phyloP scores from a whole-genome alignment of 495 filamentous ascomycete genomes.

The Halenospora varia region DNA sequence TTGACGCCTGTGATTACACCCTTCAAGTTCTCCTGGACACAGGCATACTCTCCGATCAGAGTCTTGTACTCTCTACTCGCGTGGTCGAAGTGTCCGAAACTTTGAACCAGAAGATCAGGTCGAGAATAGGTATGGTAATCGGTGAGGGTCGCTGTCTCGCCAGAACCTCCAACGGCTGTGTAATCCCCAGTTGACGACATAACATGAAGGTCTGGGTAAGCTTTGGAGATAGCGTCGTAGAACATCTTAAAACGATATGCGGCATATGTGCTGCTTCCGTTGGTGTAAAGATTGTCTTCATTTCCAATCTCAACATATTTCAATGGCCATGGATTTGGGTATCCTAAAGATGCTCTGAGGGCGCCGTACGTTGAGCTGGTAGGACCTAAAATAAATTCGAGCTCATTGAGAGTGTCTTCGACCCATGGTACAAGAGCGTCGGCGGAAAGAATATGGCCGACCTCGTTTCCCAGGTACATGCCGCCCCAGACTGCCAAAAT shows the following conservation, averaged over 20 bases:
- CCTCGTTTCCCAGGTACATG: slow-evolving; percentile 35
- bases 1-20: slow-evolving; percentile 23
- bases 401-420: slow-evolving; percentile 31
- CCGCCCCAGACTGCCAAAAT: slow-evolving; percentile 50
- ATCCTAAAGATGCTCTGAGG: neutral
- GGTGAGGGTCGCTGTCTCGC: neutral
- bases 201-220: slow-evolving; percentile 30
- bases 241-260: slow-evolving; percentile 43
- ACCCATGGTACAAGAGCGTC: slow-evolving; percentile 24
- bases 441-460: slow-evolving; percentile 23
- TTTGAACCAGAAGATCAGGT: slow-evolving; percentile 42
- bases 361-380: neutral
- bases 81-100: slow-evolving; percentile 50
- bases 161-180: slow-evolving; percentile 6
- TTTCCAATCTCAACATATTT: slow-evolving; percentile 34
- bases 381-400: slow-evolving; percentile 3
- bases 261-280: slow-evolving; percentile 32
- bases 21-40: slow-evolving; percentile 35
- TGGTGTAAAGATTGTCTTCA: slow-evolving; percentile 44
- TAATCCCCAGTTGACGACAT: slow-evolving; percentile 36
- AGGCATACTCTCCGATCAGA: slow-evolving; percentile 50
- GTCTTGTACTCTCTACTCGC: slow-evolving; percentile 25
- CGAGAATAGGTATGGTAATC: slow-evolving; percentile 48
- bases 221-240: slow-evolving; percentile 47
- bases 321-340: neutral